Percentiles rank a stretch among this genome's conserved stretches.
Evolutionary conservation across 176 grass and related monocot species (phyloP).

Genomic region (Sorghum bicolor): DNA sequence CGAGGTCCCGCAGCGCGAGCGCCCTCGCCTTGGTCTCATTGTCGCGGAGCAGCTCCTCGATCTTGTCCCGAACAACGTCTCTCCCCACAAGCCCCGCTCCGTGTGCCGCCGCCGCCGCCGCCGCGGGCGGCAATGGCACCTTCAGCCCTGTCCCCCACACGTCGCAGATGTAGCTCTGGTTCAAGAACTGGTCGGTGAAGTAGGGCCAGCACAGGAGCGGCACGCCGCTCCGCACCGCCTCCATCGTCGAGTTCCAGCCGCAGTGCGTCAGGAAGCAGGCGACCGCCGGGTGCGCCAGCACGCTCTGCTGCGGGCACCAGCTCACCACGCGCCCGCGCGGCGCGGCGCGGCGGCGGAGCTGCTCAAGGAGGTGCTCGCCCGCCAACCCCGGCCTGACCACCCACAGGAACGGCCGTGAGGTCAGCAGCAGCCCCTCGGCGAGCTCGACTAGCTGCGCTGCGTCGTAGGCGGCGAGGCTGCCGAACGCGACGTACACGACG

Average conservation of each 20-base stretch:
- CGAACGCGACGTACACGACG: conserved; percentile 70
- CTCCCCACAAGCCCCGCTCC: conserved; percentile 23
- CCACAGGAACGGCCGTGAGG: conserved; percentile 54
- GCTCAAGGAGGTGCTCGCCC: conserved; percentile 7
- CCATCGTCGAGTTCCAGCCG: conserved; percentile 65
- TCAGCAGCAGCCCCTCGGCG: conserved; percentile 56
- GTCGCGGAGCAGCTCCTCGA: conserved; percentile 37
- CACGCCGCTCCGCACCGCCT: conserved; percentile 31
- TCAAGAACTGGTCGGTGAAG: conserved; percentile 51
- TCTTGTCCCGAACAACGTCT: conserved; percentile 36
- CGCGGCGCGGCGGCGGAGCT: conserved; percentile 2
- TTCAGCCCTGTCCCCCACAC: conserved; percentile 51
- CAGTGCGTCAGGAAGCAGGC: conserved; percentile 74
- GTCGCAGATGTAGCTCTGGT: conserved; percentile 60
- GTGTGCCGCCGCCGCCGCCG: not conserved
- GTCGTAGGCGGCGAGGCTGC: conserved; percentile 54
- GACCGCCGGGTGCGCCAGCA: conserved; percentile 51
- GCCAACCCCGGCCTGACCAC: conserved; percentile 43
- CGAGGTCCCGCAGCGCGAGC: conserved; percentile 16
- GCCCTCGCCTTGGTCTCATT: conserved; percentile 26
- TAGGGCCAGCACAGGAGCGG: conserved; percentile 67
- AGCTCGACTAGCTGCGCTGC: conserved; percentile 53
- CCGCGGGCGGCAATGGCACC: conserved; percentile 1
- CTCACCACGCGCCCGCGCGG: conserved; percentile 48
- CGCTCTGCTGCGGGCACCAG: conserved; percentile 61